Percentiles rank a stretch among this genome's conserved stretches.
Evolutionary conservation across 345 rosid species (phyloP).

Genomic region (Brassica juncea): DNA sequence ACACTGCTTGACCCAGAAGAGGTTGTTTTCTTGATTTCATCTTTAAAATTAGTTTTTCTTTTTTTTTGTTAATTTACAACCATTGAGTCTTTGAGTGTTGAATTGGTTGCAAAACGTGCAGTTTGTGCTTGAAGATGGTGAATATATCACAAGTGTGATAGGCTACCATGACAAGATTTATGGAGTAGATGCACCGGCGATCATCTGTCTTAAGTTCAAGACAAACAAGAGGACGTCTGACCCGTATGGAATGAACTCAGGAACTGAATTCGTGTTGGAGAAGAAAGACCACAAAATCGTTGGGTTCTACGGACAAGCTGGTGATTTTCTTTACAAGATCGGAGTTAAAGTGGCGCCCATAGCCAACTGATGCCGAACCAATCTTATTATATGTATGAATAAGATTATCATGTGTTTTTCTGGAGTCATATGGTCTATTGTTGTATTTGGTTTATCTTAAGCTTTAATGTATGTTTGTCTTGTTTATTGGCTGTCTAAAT

Average conservation of each 20-base stretch:
- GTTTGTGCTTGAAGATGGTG: constrained; percentile 38
- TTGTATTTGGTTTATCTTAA: constrained; percentile 13
- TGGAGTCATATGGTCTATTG: constrained; percentile 21
- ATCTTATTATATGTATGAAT: constrained; percentile 10
- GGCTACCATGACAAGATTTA: constrained; percentile 34
- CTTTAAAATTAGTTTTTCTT: background rate
- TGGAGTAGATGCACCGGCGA: constrained; percentile 13
- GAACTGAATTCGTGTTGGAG: constrained; percentile 27
- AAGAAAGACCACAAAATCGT: constrained; percentile 36
- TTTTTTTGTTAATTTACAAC: background rate
- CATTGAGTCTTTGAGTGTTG: background rate
- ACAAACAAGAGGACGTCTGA: constrained; percentile 30
- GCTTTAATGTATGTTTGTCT: background rate
- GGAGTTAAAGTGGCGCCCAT: constrained; percentile 40
- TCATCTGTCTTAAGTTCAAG: constrained; percentile 26
- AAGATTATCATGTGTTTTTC: constrained; percentile 6
- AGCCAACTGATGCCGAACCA: constrained; percentile 16
- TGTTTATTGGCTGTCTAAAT: constrained; percentile 19
- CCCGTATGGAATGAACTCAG: constrained; percentile 27
- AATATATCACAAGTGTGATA: constrained; percentile 25
- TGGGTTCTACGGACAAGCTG: constrained; percentile 39
- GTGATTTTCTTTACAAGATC: constrained; percentile 26
- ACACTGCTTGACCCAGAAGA: constrained; percentile 34
- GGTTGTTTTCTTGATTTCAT: constrained; percentile 29
- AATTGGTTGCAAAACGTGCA: constrained; percentile 34